phyloP scores from a whole-genome alignment of 2,329 filamentous ascomycete genomes.

The Drechslerella dactyloides region DNA sequence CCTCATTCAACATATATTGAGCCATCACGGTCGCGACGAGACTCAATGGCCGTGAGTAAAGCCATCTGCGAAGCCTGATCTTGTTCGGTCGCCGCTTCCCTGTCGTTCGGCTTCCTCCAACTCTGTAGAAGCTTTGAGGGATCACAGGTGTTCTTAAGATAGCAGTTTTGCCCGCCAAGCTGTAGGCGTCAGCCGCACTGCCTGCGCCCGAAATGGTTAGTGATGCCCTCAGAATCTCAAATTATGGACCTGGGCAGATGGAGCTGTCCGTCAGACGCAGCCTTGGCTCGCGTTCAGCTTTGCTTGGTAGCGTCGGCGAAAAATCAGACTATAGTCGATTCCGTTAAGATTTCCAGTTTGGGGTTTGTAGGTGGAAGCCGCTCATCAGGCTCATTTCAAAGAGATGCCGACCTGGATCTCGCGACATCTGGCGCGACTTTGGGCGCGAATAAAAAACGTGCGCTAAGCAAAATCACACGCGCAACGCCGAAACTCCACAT shows the following conservation, averaged over 20 bases:
- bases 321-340: conserved; percentile 44
- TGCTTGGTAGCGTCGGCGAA: conserved; percentile 32
- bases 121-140: conserved; percentile 12
- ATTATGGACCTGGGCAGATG: conserved; percentile 21
- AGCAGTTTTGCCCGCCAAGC: conserved; percentile 38
- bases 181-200: conserved; percentile 46
- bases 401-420: conserved; percentile 21
- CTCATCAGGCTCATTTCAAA: conserved; percentile 12
- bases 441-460: not conserved
- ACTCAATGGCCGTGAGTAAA: not conserved
- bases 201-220: conserved; percentile 48
- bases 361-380: conserved; percentile 22
- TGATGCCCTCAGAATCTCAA: conserved; percentile 46
- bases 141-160: conserved; percentile 40
- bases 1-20: not conserved
- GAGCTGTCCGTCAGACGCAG: conserved; percentile 39
- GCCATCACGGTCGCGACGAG: conserved; percentile 1
- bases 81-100: not conserved
- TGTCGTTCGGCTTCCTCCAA: not conserved
- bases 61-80: not conserved
- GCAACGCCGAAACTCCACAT: conserved; percentile 3
- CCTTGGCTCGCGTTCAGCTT: conserved; percentile 44
- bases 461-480: conserved; percentile 1
- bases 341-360: conserved; percentile 40
- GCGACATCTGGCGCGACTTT: conserved; percentile 1